Conservation (phyloP, 2,329 filamentous ascomycete genomes). For the Rutstroemia sp. region DNA sequence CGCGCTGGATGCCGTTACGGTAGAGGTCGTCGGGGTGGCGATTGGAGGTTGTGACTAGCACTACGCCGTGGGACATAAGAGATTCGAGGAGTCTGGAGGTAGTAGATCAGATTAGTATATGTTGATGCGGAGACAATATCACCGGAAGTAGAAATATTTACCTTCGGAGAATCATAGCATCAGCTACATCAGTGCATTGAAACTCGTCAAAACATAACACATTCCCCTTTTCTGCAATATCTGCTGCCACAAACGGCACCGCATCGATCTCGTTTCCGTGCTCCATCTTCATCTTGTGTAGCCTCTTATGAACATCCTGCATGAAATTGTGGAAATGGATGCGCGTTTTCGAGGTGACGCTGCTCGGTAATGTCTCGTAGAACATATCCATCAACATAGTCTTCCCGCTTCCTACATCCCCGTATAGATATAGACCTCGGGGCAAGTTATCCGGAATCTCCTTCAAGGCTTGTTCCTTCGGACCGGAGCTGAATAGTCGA, state of each 20-base stretch:
- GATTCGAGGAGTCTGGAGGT: constrained; percentile 63
- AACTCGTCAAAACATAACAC: constrained; percentile 98
- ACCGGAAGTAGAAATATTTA: constrained; percentile 27
- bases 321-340: constrained; percentile 99
- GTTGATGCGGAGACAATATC: background rate
- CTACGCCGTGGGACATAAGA: constrained; percentile 94
- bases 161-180: constrained; percentile 93
- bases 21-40: constrained; percentile 94
- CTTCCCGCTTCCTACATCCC: constrained; percentile 95
- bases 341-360: constrained; percentile 75
- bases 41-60: constrained; percentile 93
- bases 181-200: constrained; percentile 95
- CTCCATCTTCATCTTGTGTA: constrained; percentile 84
- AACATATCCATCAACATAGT: constrained; percentile 99
- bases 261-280: constrained; percentile 86
- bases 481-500: constrained; percentile 50
- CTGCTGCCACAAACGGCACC: constrained; percentile 87
- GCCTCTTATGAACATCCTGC: constrained; percentile 88
- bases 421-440: constrained; percentile 87
- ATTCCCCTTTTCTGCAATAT: constrained; percentile 76
- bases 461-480: constrained; percentile 31
- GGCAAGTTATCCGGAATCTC: constrained; percentile 68
- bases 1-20: constrained; percentile 94
- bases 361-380: constrained; percentile 79
- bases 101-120: constrained; percentile 4